phyloP scores from a whole-genome alignment of 2,329 filamentous ascomycete genomes.

The Trichoderma afroharzianum region DNA sequence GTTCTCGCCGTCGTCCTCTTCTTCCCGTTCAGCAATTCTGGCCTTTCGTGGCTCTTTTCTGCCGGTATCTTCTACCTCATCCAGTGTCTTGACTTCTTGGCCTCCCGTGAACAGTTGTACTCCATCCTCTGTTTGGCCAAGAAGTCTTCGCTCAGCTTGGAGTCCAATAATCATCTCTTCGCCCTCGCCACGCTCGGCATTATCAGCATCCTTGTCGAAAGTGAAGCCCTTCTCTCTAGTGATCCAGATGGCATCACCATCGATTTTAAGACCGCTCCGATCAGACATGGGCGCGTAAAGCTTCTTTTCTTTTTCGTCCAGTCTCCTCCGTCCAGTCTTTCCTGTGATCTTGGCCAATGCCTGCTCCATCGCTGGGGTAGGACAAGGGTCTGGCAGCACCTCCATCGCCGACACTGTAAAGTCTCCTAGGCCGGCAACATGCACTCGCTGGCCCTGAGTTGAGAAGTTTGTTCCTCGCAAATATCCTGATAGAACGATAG shows the following conservation, averaged over 20 bases:
- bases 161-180: conserved; percentile 92
- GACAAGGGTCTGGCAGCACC: conserved; percentile 86
- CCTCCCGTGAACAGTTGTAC: conserved; percentile 84
- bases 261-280: conserved; percentile 90
- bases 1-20: conserved; percentile 55
- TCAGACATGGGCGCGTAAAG: conserved; percentile 98
- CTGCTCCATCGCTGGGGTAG: conserved; percentile 87
- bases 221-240: conserved; percentile 67
- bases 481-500: conserved; percentile 88
- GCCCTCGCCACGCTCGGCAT: conserved; percentile 79
- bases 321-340: conserved; percentile 71
- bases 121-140: conserved; percentile 78
- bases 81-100: conserved; percentile 58
- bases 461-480: conserved; percentile 92
- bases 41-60: conserved; percentile 57
- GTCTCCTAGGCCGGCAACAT: conserved; percentile 90
- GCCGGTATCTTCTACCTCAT: conserved; percentile 54
- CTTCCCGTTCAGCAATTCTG: conserved; percentile 58
- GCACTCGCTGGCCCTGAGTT: conserved; percentile 77
- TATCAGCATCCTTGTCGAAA: conserved; percentile 65
- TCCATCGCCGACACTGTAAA: conserved; percentile 81
- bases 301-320: conserved; percentile 96
- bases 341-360: conserved; percentile 79
- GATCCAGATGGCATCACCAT: conserved; percentile 95
- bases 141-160: conserved; percentile 74